Conservation (phyloP, 805 yeast species). For the Dipodascus geniculatus region DNA sequence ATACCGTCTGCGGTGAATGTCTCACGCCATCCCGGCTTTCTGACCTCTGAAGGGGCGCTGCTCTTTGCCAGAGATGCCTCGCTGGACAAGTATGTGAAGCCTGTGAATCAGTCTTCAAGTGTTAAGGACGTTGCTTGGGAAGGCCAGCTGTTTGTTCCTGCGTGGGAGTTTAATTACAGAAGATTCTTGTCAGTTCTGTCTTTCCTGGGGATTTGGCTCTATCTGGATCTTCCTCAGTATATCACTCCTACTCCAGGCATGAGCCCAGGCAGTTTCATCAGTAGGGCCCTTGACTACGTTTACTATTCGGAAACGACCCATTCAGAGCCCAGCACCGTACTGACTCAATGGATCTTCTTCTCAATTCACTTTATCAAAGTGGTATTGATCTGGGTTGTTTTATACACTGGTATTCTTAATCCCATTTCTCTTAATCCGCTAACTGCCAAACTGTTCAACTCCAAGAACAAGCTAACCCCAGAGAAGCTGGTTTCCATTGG, state of each 20-base stretch:
- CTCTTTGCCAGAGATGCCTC: slow-evolving; percentile 54
- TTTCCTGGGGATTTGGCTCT: slow-evolving; percentile 54
- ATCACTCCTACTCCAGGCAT: slow-evolving; percentile 89
- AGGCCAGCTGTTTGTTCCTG: slow-evolving; percentile 76
- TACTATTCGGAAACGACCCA: slow-evolving; percentile 36
- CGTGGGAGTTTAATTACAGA: slow-evolving; percentile 40
- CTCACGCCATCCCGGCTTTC: slow-evolving; percentile 59
- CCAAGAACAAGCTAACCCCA: slow-evolving; percentile 20
- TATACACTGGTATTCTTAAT: slow-evolving; percentile 66
- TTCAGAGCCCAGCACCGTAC: slow-evolving; percentile 23
- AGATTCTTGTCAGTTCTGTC: slow-evolving; percentile 20
- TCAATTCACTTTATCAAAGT: slow-evolving; percentile 58
- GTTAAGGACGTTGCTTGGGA: slow-evolving; percentile 67
- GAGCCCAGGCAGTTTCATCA: slow-evolving; percentile 55
- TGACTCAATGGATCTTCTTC: slow-evolving; percentile 42
- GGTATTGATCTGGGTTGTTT: slow-evolving; percentile 38
- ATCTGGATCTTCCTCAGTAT: slow-evolving; percentile 84
- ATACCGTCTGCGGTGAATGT: slow-evolving; percentile 55
- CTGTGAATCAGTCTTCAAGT: slow-evolving; percentile 37
- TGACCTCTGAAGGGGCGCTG: slow-evolving; percentile 75
- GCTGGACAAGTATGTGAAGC: slow-evolving; percentile 32
- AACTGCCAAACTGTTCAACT: slow-evolving; percentile 10
- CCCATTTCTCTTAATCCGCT: slow-evolving; percentile 47
- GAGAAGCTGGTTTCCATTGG: slow-evolving; percentile 52
- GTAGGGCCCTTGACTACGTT: slow-evolving; percentile 21